These are phyloP conservation scores for Cordyceps fumosorosea DNA, from an alignment of 2,329 filamentous ascomycete species.

Conservation along the genomic window DNA sequence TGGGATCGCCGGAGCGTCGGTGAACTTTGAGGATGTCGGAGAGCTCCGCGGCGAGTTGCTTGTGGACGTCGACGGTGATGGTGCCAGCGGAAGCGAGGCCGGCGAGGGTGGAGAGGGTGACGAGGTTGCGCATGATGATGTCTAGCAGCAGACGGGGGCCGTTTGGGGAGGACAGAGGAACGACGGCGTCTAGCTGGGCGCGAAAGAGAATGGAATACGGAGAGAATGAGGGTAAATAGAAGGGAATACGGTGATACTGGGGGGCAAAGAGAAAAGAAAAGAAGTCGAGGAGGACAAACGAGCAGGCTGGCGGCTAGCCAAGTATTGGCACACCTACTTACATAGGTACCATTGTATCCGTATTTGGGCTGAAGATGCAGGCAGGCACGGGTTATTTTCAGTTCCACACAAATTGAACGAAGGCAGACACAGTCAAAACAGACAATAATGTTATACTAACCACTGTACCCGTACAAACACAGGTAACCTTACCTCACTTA, in stretches of 20 bases:
- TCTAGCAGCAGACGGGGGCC: neutral
- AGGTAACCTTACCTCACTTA: too few species aligned
- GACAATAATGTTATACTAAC: too few species aligned
- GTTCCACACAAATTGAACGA: neutral
- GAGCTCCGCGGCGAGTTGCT: constrained; percentile 11
- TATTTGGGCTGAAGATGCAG: neutral
- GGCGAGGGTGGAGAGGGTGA: constrained; percentile 1
- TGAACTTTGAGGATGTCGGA: constrained; percentile 15
- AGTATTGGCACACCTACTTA: neutral
- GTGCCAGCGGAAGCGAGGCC: constrained; percentile 18
- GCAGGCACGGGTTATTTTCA: neutral
- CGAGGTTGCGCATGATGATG: constrained; percentile 7
- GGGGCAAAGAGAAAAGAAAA: neutral
- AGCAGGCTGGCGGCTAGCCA: neutral
- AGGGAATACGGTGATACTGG: neutral
- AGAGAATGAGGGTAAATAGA: neutral
- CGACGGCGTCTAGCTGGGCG: neutral
- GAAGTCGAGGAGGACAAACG: neutral
- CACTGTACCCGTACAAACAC: too few species aligned
- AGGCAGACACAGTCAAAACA: neutral
- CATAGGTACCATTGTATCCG: neutral
- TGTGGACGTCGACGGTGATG: constrained; percentile 17
- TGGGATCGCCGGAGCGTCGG: constrained; percentile 20
- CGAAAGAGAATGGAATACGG: neutral
- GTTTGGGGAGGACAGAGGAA: neutral